Base-by-base conservation (phyloP, 1,284 basidiomycete genomes). In the Inonotus obliquus region DNA sequence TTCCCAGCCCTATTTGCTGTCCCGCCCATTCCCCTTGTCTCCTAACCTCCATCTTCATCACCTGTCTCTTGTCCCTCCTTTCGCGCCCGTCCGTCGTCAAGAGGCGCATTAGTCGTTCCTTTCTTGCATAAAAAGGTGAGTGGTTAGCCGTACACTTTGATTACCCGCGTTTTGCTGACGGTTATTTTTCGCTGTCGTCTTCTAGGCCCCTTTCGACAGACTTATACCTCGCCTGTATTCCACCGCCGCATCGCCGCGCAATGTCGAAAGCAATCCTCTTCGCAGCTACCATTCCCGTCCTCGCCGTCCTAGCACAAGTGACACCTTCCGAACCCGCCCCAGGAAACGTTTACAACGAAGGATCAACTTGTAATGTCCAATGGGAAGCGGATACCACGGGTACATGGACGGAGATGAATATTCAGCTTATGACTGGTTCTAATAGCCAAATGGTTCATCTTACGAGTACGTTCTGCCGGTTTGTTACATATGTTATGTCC, bases 341-440 rank as follows among this genome's bases (percentile, higher is more conserved):
- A 2, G 81, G 80, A 47, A 75, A 78, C 54, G 69, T 79, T n/a
- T 89, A 79, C 75, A 78, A 80, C 44, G 74, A 80, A 59, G 89
- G 88, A 19, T 57, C 72, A 3, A 68, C 73, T 2, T 91, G 89
- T 68, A 63, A 68, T 9, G 76, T 86, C 51, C 67, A 69, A 2
- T 92, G 88, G 88, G 69, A 69, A 0, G 74, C 73, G 4, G 88
- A 91, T 68, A 64, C 74, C 2, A 77, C 80, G 1, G 82, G 82
- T 17, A 65, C 67, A 6, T 91, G 90, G 89, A 84, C 79, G 69
- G 71, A 73, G 60, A 89, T 86, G 82, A 74, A 77, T 61, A 87
- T 93, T 61, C 78, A 91, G 72, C 81, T 94, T 66, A 92, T 91
- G 89, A 87, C 87, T 0, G 92, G 92, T 5, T 72, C 79, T 67